phyloP scores from a whole-genome alignment of 306 rosid species.

The Trifolium subterraneum region DNA sequence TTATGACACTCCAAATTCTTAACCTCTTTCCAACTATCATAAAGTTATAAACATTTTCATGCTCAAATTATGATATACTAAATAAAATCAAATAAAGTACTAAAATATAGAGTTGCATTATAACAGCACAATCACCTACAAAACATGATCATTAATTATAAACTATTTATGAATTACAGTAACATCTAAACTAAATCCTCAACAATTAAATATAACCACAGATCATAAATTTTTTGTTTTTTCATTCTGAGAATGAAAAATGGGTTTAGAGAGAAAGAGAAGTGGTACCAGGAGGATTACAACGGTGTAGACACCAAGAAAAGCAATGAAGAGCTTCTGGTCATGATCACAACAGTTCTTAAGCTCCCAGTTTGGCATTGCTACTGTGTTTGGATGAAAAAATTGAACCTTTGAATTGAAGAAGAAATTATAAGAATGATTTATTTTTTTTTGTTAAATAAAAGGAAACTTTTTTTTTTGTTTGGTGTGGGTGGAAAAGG shows the following conservation, averaged over 20 bases:
- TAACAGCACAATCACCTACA: background rate
- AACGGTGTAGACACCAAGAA: conserved; percentile 70
- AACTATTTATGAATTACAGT: no score
- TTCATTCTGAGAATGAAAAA: conserved; percentile 30
- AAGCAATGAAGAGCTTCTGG: conserved; percentile 69
- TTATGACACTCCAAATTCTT: conserved; percentile 15
- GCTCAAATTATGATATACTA: background rate
- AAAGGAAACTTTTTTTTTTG: conserved; percentile 2
- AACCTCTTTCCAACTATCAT: background rate
- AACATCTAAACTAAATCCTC: conserved; percentile 12
- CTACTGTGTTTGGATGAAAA: background rate
- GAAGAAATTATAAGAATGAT: background rate
- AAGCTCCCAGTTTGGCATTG: conserved; percentile 91
- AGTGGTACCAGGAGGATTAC: conserved; percentile 63
- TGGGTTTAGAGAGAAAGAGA: conserved; percentile 7
- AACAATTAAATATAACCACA: background rate
- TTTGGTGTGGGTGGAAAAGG: conserved; percentile 7
- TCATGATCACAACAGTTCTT: conserved; percentile 77
- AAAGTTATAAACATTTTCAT: background rate
- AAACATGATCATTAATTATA: background rate
- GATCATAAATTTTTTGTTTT: conserved; percentile 1
- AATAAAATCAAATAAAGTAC: conserved; percentile 22
- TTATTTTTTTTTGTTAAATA: background rate
- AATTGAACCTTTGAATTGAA: background rate
- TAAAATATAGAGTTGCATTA: conserved; percentile 1